phyloP scores from a whole-genome alignment of 768 basidiomycete genomes.

The Heimioporus sp. region DNA sequence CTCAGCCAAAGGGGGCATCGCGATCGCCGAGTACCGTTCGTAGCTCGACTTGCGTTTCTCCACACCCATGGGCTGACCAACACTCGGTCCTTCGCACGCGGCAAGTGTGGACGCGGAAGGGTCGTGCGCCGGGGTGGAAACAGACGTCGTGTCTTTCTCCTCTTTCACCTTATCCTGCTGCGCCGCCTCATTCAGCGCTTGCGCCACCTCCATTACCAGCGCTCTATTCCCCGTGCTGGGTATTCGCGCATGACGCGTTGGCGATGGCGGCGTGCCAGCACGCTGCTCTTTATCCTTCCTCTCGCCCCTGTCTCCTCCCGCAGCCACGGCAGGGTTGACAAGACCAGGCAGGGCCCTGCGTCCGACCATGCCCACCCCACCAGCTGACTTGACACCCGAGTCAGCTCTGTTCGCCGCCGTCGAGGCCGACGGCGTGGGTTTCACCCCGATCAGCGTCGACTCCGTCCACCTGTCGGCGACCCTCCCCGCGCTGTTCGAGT shows the following conservation, averaged over 20 bases:
- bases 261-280: constrained; percentile 24
- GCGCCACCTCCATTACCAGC: constrained; percentile 78
- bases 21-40: constrained; percentile 62
- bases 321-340: constrained; percentile 9
- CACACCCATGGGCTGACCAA: constrained; percentile 5
- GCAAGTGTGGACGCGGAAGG: neutral
- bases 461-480: constrained; percentile 34
- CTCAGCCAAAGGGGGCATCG: constrained; percentile 65
- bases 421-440: constrained; percentile 11
- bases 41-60: constrained; percentile 68
- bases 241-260: constrained; percentile 51
- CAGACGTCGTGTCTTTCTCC: neutral
- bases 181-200: constrained; percentile 46
- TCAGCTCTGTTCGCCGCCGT: neutral
- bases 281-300: constrained; percentile 22
- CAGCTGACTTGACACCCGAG: constrained; percentile 9
- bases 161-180: constrained; percentile 5
- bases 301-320: constrained; percentile 4
- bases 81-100: constrained; percentile 12
- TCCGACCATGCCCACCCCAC: constrained; percentile 31
- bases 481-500: constrained; percentile 6
- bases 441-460: constrained; percentile 32
- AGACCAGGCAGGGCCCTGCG: constrained; percentile 45
- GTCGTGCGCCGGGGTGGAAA: neutral
- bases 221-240: constrained; percentile 69